These are phyloP conservation scores for Mycosphaerella sp. DNA, from an alignment of 2,329 filamentous ascomycete genomes.

Conservation along the genomic window DNA sequence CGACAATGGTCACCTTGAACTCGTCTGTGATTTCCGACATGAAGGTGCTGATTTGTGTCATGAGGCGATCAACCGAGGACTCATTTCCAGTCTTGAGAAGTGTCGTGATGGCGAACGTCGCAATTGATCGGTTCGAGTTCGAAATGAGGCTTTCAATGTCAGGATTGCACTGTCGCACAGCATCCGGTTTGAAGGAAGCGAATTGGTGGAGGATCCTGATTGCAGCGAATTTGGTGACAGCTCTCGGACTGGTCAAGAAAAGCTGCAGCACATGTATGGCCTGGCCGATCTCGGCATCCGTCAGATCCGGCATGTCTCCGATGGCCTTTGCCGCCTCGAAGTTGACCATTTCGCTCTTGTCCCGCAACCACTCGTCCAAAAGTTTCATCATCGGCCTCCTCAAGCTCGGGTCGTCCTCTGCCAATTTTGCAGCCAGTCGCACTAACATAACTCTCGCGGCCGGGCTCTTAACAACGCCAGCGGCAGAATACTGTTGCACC, in stretches of 20 bases:
- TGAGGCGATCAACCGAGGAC: slow-evolving; percentile 88
- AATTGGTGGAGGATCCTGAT: slow-evolving; percentile 96
- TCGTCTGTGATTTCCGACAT: slow-evolving; percentile 99
- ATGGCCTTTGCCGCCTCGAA: slow-evolving; percentile 98
- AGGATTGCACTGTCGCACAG: slow-evolving; percentile 88
- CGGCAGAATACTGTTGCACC: slow-evolving; percentile 96
- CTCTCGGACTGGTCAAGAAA: slow-evolving; percentile 90
- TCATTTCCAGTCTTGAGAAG: slow-evolving; percentile 98
- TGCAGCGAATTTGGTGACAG: slow-evolving; percentile 95
- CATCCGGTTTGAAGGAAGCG: slow-evolving; percentile 89
- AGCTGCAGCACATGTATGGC: slow-evolving; percentile 93
- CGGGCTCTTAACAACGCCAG: slow-evolving; percentile 90
- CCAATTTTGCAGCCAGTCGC: slow-evolving; percentile 83
- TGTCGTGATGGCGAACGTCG: slow-evolving; percentile 96
- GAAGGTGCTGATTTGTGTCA: slow-evolving; percentile 98
- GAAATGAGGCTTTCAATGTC: slow-evolving; percentile 97
- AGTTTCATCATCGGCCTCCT: slow-evolving; percentile 96
- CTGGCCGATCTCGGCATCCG: slow-evolving; percentile 82
- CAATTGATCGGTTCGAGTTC: slow-evolving; percentile 94
- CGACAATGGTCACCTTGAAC: slow-evolving; percentile 99
- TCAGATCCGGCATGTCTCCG: slow-evolving; percentile 87
- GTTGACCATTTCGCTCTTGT: slow-evolving; percentile 99
- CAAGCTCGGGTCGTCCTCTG: slow-evolving; percentile 83
- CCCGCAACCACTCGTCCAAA: slow-evolving; percentile 89
- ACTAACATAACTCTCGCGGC: slow-evolving; percentile 90